Conservation (phyloP, 2,329 filamentous ascomycete genomes). For the Beauveria varroae region DNA sequence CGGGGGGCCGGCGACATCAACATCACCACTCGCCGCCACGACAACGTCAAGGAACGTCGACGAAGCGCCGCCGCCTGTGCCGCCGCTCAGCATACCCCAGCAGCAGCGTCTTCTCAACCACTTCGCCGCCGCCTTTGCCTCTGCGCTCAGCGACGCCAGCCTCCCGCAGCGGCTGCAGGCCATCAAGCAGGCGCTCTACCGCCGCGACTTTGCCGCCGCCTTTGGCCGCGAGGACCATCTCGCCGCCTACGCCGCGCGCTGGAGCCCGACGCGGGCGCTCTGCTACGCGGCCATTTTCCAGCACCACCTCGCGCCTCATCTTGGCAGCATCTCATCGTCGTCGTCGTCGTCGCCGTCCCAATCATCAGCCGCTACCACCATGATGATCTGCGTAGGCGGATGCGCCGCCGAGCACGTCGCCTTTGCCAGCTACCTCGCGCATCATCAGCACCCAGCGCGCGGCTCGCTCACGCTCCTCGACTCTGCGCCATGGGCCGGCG, state of each 20-base stretch:
- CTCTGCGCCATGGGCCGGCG: constrained; percentile 66
- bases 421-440: constrained; percentile 37
- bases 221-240: constrained; percentile 68
- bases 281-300: constrained; percentile 63
- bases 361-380: constrained; percentile 23
- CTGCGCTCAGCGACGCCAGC: constrained; percentile 48
- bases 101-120: constrained; percentile 68
- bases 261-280: constrained; percentile 81
- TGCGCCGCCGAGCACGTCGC: constrained; percentile 56
- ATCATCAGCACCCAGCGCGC: not conserved
- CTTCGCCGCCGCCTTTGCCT: constrained; percentile 43
- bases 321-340: not conserved
- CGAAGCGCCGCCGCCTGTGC: not conserved
- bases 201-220: constrained; percentile 73
- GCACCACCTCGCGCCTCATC: not conserved
- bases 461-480: constrained; percentile 62
- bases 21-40: not conserved
- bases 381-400: constrained; percentile 44
- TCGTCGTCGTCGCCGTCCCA: not conserved
- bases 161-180: constrained; percentile 60
- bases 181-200: constrained; percentile 79
- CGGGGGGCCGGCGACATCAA: too few species aligned
- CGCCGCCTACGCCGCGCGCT: constrained; percentile 78
- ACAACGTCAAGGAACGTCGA: not conserved
- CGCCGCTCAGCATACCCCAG: not conserved